Conservation (phyloP, 805 yeast species). For the Candida takata region DNA sequence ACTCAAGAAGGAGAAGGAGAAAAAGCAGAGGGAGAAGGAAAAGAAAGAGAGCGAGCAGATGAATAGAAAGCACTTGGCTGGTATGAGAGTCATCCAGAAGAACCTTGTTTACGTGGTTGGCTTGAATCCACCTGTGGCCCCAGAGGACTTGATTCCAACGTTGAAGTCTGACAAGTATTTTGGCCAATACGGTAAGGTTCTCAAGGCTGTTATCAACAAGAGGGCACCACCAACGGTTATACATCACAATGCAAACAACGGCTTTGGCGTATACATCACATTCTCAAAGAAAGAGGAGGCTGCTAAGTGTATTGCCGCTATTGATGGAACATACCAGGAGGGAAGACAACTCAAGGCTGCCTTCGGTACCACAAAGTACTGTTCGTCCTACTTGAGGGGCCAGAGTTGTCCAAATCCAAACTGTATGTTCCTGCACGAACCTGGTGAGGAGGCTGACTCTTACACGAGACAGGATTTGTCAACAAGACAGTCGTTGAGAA, state of each 20-base stretch:
- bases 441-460: slow-evolving; percentile 98
- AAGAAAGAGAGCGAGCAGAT: slow-evolving; percentile 81
- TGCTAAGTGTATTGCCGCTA: slow-evolving; percentile 82
- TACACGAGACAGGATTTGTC: slow-evolving; percentile 85
- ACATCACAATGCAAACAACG: slow-evolving; percentile 38
- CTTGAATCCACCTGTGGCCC: slow-evolving; percentile 69
- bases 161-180: slow-evolving; percentile 87
- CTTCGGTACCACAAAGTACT: slow-evolving; percentile 96
- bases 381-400: slow-evolving; percentile 92
- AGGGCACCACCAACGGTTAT: slow-evolving; percentile 32
- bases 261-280: slow-evolving; percentile 93
- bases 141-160: slow-evolving; percentile 78
- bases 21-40: slow-evolving; percentile 84
- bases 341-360: slow-evolving; percentile 90
- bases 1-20: slow-evolving; percentile 74
- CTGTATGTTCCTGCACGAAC: slow-evolving; percentile 98
- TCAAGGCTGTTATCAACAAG: slow-evolving; percentile 87
- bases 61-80: slow-evolving; percentile 84
- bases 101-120: slow-evolving; percentile 96
- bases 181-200: slow-evolving; percentile 97
- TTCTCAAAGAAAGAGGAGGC: slow-evolving; percentile 94
- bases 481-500: slow-evolving; percentile 62
- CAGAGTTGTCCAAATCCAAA: slow-evolving; percentile 97
- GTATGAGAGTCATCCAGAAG: slow-evolving; percentile 97
- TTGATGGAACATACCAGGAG: slow-evolving; percentile 89